These are phyloP conservation scores for Andrographis paniculata DNA, from an alignment of 305 asterid genomes.

Conservation along the genomic window DNA sequence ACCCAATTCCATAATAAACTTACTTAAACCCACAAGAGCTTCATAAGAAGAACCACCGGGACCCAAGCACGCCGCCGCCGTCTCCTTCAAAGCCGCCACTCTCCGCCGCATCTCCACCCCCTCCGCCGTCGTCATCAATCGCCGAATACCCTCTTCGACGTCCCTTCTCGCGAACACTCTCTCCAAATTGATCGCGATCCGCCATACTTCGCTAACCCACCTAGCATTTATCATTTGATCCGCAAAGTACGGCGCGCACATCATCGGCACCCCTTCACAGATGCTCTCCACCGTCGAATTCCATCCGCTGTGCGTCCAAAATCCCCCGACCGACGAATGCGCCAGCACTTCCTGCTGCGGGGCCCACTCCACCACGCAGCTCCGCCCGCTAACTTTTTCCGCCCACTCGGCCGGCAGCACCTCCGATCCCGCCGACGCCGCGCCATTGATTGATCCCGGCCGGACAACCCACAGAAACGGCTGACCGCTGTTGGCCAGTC, in stretches of 20 bases:
- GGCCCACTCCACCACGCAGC: neutral
- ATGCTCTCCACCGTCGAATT: neutral
- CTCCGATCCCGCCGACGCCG: constrained; percentile 8
- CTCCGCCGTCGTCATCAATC: no score
- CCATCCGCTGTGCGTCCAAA: neutral
- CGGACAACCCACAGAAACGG: constrained; percentile 28
- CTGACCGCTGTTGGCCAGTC: constrained; percentile 21
- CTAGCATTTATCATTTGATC: constrained; percentile 5
- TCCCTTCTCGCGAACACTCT: constrained; percentile 3
- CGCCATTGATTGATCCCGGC: constrained; percentile 18
- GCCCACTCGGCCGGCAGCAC: constrained; percentile 8
- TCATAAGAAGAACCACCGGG: no score
- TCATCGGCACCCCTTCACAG: neutral
- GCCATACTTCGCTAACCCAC: constrained; percentile 4
- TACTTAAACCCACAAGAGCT: no score
- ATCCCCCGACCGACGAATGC: neutral
- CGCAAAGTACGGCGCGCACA: neutral
- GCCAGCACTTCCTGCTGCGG: neutral
- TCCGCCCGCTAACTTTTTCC: neutral
- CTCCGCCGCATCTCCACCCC: no score
- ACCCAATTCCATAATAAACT: no score
- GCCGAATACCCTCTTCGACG: neutral
- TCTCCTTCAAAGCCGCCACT: no score
- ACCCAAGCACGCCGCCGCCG: no score
- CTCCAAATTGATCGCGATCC: constrained; percentile 9